Base-by-base conservation (phyloP, 805 yeast species). In the Metschnikowia kunwiensis region DNA sequence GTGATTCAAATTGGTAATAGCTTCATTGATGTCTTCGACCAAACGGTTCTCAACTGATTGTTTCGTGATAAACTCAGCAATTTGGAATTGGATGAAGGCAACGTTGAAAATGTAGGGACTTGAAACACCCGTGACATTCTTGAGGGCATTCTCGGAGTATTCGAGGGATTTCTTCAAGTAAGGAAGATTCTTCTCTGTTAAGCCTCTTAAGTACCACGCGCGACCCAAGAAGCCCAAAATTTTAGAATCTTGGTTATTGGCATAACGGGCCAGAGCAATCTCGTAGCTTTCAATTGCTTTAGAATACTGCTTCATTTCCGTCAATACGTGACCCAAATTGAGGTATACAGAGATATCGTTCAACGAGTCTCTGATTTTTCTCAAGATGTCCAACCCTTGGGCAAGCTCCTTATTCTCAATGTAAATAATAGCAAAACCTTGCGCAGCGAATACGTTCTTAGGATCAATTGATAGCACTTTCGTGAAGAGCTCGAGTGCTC, bases 401-500 rank as follows among this genome's bases (percentile, higher is more conserved):
- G 77, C 79, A 22, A 77, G 64, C 49, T 85, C 80, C 47, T 81
- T 80, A 52, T 80, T 82, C 53, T 91, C 97, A 8, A 95, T 94
- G 58, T 87, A 84, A 4, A 88, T 78, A 38, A 93, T 87, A 1
- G 97, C 97, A 44, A 93, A 72, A 37, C 99, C 99, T 61, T 93
- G 98, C 1, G 98, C 97, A 5, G 98, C 99, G 65, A 82, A 93
- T 1, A 89, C 91, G 56, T 91, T 86, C 48, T 74, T 70, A 2
- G 89, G 78, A 63, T 93, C 97, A 19, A 88, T 63, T 33, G 84
- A 80, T 36, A 93, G 65, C 1, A 87, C 96, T 62, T 93, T 93
- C 53, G 87, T 85, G 58, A 79, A 91, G 41, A 93, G 69, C 61
- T 91, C 97, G 10, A 89, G 83, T n/a, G 96, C 96, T 60, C 95